A percentile compares a stretch with the other conserved stretches of the same genome.
phyloP scores from a whole-genome alignment of 345 rosid genomes.

The Citrus hindsii region DNA sequence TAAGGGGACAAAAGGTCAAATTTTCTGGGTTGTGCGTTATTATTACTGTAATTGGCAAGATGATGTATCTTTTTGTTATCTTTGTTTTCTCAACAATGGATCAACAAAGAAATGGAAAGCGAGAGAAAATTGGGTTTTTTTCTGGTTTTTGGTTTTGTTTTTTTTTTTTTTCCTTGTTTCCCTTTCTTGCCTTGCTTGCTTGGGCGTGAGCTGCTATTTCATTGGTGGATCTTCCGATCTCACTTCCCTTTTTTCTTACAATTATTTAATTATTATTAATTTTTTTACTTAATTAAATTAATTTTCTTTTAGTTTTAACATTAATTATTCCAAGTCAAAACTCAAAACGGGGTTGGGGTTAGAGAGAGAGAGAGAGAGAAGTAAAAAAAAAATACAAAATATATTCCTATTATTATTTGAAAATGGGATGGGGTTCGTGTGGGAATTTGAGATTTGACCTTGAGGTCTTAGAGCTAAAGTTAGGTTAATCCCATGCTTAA shows the following conservation, averaged over 20 bases:
- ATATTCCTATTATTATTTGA: not conserved
- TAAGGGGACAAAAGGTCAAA: not conserved
- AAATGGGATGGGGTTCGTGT: not conserved
- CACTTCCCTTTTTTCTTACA: conserved; percentile 13
- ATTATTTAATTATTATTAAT: not conserved
- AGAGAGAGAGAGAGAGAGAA: conserved; percentile 17
- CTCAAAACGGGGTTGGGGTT: conserved; percentile 48
- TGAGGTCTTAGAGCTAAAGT: not conserved
- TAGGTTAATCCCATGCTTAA: not conserved
- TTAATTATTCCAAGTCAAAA: conserved; percentile 1
- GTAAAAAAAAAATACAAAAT: not conserved
- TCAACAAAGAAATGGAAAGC: conserved; percentile 15
- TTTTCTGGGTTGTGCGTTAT: conserved; percentile 9
- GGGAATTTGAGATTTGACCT: not conserved
- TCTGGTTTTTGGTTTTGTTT: not conserved
- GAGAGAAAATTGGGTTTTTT: conserved; percentile 32
- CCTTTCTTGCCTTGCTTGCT: not conserved
- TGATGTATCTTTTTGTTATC: not conserved
- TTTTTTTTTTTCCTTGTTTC: not conserved
- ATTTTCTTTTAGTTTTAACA: not conserved
- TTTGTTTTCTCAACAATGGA: conserved; percentile 16
- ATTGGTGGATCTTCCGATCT: conserved; percentile 28
- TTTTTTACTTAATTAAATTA: not conserved
- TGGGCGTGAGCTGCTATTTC: conserved; percentile 2
- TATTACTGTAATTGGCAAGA: not conserved